These are phyloP conservation scores for Coemansia sp. DNA, from an alignment of 192 early-diverging fungal genomes.

Conservation along the genomic window DNA sequence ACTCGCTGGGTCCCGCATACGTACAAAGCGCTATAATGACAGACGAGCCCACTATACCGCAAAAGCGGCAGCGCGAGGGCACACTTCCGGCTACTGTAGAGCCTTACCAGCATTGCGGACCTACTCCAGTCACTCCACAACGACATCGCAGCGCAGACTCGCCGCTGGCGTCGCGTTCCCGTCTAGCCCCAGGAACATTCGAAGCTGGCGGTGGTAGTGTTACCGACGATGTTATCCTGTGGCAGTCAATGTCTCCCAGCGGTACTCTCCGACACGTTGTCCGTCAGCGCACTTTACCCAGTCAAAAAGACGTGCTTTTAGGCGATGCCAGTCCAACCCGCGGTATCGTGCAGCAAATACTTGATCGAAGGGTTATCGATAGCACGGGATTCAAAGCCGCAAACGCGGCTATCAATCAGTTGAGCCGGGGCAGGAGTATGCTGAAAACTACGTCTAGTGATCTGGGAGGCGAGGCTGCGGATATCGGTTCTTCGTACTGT, in stretches of 20 bases:
- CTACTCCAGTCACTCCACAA: conserved; percentile 16
- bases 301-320: conserved; percentile 13
- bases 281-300: conserved; percentile 22
- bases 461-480: conserved; percentile 12
- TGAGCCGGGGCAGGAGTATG: not conserved
- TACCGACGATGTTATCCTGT: conserved; percentile 34
- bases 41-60: conserved; percentile 9
- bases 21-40: not conserved
- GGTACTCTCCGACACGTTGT: conserved; percentile 41
- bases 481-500: not conserved
- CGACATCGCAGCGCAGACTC: conserved; percentile 35
- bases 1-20: not conserved
- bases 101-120: not conserved
- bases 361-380: conserved; percentile 33
- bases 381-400: conserved; percentile 7
- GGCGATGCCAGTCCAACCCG: conserved; percentile 20
- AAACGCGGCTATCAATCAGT: not conserved
- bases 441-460: conserved; percentile 22
- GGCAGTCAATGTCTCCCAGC: conserved; percentile 51
- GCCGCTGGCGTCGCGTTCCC: conserved; percentile 19
- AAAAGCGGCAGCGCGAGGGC: conserved; percentile 29
- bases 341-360: conserved; percentile 47
- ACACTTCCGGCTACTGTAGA: not conserved
- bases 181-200: not conserved
- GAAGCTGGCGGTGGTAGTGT: not conserved